phyloP scores from a whole-genome alignment of 2,329 filamentous ascomycete genomes.

The Rhytidhysteron rufulum region DNA sequence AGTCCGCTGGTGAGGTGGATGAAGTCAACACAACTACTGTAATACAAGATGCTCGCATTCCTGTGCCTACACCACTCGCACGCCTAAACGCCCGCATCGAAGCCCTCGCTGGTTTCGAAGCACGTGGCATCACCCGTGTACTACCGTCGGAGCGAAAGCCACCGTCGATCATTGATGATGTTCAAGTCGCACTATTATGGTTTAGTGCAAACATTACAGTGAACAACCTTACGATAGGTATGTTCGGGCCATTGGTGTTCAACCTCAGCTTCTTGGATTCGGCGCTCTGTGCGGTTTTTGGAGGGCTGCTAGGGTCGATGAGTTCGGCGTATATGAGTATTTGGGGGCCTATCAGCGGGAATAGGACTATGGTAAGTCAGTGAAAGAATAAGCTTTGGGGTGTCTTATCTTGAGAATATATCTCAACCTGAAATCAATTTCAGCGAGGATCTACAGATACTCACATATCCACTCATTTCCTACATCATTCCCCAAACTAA shows the following conservation, averaged over 20 bases:
- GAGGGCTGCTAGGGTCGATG: slow-evolving; percentile 30
- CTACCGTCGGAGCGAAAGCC: slow-evolving; percentile 20
- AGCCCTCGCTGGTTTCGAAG: slow-evolving; percentile 26
- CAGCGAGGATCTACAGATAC: too few species aligned
- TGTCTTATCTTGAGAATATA: too few species aligned
- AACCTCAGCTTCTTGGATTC: slow-evolving; percentile 39
- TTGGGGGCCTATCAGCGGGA: slow-evolving; percentile 40
- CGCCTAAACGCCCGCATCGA: slow-evolving; percentile 20
- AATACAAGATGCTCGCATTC: background rate
- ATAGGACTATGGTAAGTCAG: slow-evolving; percentile 43
- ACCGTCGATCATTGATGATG: slow-evolving; percentile 15
- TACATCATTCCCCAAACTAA: too few species aligned
- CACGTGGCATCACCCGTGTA: slow-evolving; percentile 30
- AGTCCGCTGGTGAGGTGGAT: background rate
- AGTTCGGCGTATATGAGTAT: slow-evolving; percentile 40
- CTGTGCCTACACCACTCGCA: background rate
- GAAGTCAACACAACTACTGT: background rate
- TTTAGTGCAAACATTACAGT: slow-evolving; percentile 18
- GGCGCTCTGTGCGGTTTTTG: slow-evolving; percentile 36
- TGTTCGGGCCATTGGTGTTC: slow-evolving; percentile 40
- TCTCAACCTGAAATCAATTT: too few species aligned
- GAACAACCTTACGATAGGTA: slow-evolving; percentile 41
- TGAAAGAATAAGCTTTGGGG: background rate
- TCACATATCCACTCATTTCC: too few species aligned
- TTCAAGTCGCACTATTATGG: slow-evolving; percentile 14